A percentile compares a stretch with the other conserved stretches of the same genome.
Evolutionary conservation across 2,329 filamentous ascomycete species (phyloP).

Genomic region (Hymenoscyphus albidus): DNA sequence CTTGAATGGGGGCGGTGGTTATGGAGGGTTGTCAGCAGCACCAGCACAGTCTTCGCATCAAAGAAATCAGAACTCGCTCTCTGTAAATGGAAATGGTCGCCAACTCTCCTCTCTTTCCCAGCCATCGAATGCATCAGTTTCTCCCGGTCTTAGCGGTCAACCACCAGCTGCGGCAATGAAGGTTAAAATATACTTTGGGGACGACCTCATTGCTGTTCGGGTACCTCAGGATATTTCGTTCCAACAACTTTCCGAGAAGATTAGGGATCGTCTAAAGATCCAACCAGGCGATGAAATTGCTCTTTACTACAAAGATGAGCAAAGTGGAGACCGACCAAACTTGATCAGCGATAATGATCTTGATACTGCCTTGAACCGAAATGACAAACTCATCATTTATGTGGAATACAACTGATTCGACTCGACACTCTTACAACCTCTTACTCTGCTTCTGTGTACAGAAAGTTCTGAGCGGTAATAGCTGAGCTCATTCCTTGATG

Average conservation of each 20-base stretch:
- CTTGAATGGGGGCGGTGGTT: constrained; percentile 54
- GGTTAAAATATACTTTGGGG: constrained; percentile 91
- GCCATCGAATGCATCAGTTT: constrained; percentile 54
- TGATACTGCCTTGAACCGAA: constrained; percentile 73
- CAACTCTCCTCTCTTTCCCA: constrained; percentile 41
- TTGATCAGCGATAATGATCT: constrained; percentile 79
- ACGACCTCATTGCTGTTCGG: constrained; percentile 86
- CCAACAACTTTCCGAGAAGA: constrained; percentile 74
- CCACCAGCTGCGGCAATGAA: constrained; percentile 60
- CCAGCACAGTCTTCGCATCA: constrained; percentile 37
- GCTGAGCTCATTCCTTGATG: constrained; percentile 15
- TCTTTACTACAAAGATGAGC: constrained; percentile 82
- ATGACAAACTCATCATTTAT: constrained; percentile 81
- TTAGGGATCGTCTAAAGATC: constrained; percentile 79
- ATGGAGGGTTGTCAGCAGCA: constrained; percentile 50
- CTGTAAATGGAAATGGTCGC: constrained; percentile 23
- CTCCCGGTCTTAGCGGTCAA: constrained; percentile 43
- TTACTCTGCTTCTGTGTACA: constrained; percentile 34
- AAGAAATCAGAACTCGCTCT: constrained; percentile 39
- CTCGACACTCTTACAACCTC: constrained; percentile 21
- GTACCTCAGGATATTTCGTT: constrained; percentile 79
- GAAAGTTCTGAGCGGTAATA: constrained; percentile 29
- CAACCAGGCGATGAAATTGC: constrained; percentile 64
- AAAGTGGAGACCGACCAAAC: constrained; percentile 61
- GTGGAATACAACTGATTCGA: constrained; percentile 45